Conservation (phyloP, 2,329 filamentous ascomycete species). For the Arthrobotrys conoides region DNA sequence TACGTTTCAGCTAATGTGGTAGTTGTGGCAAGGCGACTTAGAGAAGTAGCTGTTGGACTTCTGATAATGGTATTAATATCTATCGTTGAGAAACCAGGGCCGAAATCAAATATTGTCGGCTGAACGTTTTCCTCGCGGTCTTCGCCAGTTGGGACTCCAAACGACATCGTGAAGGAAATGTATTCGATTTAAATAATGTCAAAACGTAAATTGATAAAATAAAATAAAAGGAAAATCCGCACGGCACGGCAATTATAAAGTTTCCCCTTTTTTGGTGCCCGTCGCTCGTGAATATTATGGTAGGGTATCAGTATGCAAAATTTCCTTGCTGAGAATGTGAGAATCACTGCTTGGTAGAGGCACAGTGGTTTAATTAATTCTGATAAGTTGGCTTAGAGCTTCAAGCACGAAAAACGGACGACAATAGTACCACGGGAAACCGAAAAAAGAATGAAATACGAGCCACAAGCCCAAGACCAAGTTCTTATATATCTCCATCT, state of each 20-base stretch:
- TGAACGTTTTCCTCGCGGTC: not conserved
- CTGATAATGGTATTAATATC: conserved; percentile 13
- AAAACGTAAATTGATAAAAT: not conserved
- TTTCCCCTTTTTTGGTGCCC: not conserved
- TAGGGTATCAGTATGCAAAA: not conserved
- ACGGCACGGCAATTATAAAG: not conserved
- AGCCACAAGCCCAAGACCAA: conserved; percentile 5
- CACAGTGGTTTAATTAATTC: conserved; percentile 5
- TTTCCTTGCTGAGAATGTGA: conserved; percentile 4
- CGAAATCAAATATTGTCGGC: not conserved
- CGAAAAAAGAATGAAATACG: not conserved
- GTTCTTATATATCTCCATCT: conserved; percentile 19
- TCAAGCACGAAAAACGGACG: not conserved
- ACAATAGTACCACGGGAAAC: not conserved
- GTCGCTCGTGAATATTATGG: not conserved
- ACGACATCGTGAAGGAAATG: not conserved
- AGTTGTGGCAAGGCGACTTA: not conserved
- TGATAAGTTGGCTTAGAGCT: not conserved
- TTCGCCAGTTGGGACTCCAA: conserved; percentile 2
- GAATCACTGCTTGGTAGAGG: not conserved
- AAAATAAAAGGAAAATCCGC: not conserved
- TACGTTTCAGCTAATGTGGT: conserved; percentile 18
- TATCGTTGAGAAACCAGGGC: conserved; percentile 22
- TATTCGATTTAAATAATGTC: not conserved
- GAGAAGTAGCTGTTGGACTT: not conserved